Base-by-base conservation (phyloP, 164 flowering plant species). In the Vitis rupestris region DNA sequence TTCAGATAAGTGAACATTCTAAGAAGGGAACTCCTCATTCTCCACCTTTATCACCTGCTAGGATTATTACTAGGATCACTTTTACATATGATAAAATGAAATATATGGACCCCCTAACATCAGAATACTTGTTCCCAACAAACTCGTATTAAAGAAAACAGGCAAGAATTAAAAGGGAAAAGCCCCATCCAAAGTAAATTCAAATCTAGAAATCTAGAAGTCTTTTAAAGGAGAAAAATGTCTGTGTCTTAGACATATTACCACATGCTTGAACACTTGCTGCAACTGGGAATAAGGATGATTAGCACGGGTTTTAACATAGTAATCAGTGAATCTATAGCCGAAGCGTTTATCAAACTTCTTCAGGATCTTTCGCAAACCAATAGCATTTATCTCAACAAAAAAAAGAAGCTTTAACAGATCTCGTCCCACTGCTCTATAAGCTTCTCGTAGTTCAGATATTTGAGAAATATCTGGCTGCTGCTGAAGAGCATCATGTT, bases 181-280 rank as follows among this genome's bases (percentile, higher is more conserved):
- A 37, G 4, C 7, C 44, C 44, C 44, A 37, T 37, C 44, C 7
- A 37, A 37, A 37, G 44, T 37, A 3, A 37, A 37, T 37, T 37
- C 44, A 37, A 37, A 37, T 37, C 44, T 37, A 37, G 44, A 23
- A 23, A 23, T 23, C 27, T 23, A 23, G 44, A 37, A 37, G 0
- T 37, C 27, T 23, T 23, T 23, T 23, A 23, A 23, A 23, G 27
- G 27, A 23, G 44, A 55, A 54, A 16, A 15, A 17, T 29, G 62
- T 2, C 17, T 54, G 17, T 4, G 11, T 11, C 13, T 29, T 70
- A 4, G 27, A 62, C 66, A 77, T 67, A 72, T 82, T 86, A 88
- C 93, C 89, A 87, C 93, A 81, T 89, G 91, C 81, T 83, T 89
- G 75, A 81, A 89, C 58, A 89, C 91, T 83, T 89, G 93, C 72